phyloP scores from a whole-genome alignment of 805 yeast genomes.

The Candida namnaoensis region DNA sequence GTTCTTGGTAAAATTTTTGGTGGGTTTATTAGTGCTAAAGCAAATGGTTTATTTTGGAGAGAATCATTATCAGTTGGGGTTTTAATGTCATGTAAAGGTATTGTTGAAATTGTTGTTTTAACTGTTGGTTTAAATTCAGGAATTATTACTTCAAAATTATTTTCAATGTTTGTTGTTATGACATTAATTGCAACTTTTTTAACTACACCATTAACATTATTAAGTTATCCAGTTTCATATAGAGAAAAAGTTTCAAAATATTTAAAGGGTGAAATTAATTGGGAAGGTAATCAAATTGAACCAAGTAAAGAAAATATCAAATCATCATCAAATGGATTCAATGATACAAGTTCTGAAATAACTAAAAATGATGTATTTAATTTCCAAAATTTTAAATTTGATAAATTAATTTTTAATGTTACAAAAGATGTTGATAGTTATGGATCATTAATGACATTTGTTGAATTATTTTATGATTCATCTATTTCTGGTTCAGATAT shows the following conservation, averaged over 20 bases:
- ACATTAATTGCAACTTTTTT: conserved; percentile 68
- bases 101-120: conserved; percentile 75
- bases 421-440: conserved; percentile 13
- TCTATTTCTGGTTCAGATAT: conserved; percentile 7
- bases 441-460: conserved; percentile 13
- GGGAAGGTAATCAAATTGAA: conserved; percentile 20
- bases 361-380: conserved; percentile 4
- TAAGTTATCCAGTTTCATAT: conserved; percentile 53
- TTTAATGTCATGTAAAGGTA: conserved; percentile 84
- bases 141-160: conserved; percentile 55
- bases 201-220: conserved; percentile 68
- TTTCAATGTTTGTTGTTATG: conserved; percentile 79
- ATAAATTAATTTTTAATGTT: conserved; percentile 14
- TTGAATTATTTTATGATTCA: conserved; percentile 16
- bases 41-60: conserved; percentile 59
- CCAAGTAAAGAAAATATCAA: neutral
- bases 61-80: conserved; percentile 73
- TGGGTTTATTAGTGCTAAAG: conserved; percentile 55
- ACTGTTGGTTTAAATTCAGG: conserved; percentile 66
- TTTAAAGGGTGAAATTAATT: conserved; percentile 18
- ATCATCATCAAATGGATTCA: neutral
- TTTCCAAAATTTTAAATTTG: conserved; percentile 5
- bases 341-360: neutral
- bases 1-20: conserved; percentile 60
- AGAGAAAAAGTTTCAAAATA: conserved; percentile 37